Conservation (phyloP, 495 filamentous ascomycete species). For the Talaromyces trachyspermus region DNA sequence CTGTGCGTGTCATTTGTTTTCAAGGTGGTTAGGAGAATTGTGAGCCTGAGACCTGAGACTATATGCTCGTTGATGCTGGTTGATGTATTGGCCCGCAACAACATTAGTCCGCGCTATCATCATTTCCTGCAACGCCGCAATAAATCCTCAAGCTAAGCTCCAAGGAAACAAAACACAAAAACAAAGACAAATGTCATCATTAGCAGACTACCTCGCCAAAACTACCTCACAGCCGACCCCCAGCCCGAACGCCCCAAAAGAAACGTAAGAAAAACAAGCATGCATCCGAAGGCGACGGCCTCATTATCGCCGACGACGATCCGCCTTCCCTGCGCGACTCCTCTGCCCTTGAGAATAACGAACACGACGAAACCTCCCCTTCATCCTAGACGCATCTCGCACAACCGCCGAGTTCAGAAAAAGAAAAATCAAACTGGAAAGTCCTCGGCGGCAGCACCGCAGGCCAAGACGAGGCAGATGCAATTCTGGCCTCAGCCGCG, state of each 20-base stretch:
- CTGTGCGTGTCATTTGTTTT: constrained; percentile 58
- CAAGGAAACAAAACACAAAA: background rate
- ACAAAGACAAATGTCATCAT: constrained; percentile 22
- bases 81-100: no score
- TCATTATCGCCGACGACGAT: constrained; percentile 92
- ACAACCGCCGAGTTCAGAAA: constrained; percentile 61
- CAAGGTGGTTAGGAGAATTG: background rate
- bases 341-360: constrained; percentile 25
- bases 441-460: constrained; percentile 46
- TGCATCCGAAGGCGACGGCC: constrained; percentile 42
- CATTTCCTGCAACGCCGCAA: background rate
- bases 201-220: constrained; percentile 90
- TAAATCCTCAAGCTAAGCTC: background rate
- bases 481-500: constrained; percentile 69
- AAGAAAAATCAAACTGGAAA: constrained; percentile 76
- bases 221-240: constrained; percentile 78
- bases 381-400: constrained; percentile 38
- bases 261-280: constrained; percentile 83
- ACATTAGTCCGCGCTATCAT: constrained; percentile 4
- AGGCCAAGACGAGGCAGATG: constrained; percentile 61
- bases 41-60: no score
- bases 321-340: constrained; percentile 57
- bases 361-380: constrained; percentile 39
- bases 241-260: constrained; percentile 51
- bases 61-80: no score